Conservation (phyloP, 2,329 filamentous ascomycete genomes). For the Fusarium brevicatenulatum region DNA sequence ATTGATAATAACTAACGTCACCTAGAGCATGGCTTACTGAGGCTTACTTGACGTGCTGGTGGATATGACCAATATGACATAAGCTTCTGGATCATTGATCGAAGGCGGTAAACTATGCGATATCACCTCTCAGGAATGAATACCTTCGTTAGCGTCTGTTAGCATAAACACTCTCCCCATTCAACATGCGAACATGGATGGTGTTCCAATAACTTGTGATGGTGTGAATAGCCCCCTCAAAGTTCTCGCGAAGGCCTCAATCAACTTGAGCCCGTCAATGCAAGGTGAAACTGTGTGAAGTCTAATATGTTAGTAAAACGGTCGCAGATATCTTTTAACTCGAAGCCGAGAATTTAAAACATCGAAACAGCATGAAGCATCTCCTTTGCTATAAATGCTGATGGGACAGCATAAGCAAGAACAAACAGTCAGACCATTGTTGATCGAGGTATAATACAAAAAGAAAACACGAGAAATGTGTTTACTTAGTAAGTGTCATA, state of each 20-base stretch:
- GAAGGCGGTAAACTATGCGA: not conserved
- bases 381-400: not conserved
- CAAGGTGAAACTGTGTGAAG: not conserved
- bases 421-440: not conserved
- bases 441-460: not conserved
- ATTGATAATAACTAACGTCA: not conserved
- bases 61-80: conserved; percentile 14
- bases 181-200: not conserved
- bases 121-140: not conserved
- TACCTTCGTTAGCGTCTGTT: no score
- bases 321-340: not conserved
- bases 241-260: not conserved
- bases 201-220: not conserved
- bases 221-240: not conserved
- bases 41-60: conserved; percentile 13
- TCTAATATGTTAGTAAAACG: not conserved
- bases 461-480: not conserved
- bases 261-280: not conserved
- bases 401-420: not conserved
- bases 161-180: not conserved
- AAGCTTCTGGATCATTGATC: not conserved
- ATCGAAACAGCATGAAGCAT: not conserved
- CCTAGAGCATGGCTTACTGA: conserved; percentile 24
- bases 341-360: not conserved
- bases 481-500: not conserved